Evolutionary conservation across 306 rosid genomes (phyloP).

Genomic region (Gastrolobium bilobum): DNA sequence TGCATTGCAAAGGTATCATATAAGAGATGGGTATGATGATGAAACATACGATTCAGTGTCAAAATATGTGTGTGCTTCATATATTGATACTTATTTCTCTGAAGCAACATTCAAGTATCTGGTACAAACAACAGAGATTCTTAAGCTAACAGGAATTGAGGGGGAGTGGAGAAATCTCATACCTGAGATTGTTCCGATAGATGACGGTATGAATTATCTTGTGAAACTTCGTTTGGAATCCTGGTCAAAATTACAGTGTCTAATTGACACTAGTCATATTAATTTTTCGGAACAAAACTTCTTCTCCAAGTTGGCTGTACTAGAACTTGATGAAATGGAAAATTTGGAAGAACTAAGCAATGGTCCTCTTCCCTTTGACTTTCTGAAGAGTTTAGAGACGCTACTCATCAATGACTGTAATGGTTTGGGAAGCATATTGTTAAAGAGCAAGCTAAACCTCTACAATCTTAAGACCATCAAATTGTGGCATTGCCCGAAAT

Average conservation of each 20-base stretch:
- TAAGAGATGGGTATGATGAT: neutral
- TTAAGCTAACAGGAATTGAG: accelerated
- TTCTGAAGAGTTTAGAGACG: neutral
- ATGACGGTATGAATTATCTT: neutral
- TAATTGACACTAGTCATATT: neutral
- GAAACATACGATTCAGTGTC: too few relatives aligned
- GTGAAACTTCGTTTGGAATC: accelerated
- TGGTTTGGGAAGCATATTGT: neutral
- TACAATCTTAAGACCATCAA: neutral
- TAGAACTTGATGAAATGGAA: accelerated
- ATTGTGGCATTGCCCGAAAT: accelerated
- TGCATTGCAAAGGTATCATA: neutral
- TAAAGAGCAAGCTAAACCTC: neutral
- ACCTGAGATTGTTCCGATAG: conserved; percentile 12
- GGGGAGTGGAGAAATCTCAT: conserved; percentile 18
- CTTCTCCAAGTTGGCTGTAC: conserved; percentile 9
- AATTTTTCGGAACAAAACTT: neutral
- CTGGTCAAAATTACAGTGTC: neutral
- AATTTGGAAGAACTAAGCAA: neutral
- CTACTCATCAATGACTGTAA: accelerated
- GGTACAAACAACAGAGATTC: neutral
- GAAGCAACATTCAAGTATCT: neutral
- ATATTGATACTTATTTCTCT: neutral
- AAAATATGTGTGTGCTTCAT: neutral
- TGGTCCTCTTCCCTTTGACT: neutral